phyloP scores from a whole-genome alignment of 768 basidiomycete genomes.

The Trametes maxima region DNA sequence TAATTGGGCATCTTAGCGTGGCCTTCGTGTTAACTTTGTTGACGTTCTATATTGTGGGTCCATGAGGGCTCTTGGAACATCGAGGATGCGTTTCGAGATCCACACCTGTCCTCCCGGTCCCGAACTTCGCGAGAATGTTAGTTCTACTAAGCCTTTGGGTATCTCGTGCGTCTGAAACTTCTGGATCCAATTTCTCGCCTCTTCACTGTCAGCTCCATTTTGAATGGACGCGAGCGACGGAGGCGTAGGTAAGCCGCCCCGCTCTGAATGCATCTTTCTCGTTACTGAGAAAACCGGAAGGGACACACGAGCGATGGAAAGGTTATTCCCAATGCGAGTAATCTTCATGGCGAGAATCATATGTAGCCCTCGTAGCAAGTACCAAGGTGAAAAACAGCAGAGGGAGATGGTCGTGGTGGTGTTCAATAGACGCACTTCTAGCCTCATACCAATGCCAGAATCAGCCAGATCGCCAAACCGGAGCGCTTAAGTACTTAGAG shows the following conservation, averaged over 20 bases:
- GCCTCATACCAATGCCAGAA: too few relatives aligned
- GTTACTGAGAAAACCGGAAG: not conserved
- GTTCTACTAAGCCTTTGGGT: constrained; percentile 55
- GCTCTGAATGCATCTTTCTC: not conserved
- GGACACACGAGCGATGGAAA: too few relatives aligned
- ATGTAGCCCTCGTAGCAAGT: too few relatives aligned
- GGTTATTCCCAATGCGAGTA: not conserved
- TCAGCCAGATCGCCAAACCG: too few relatives aligned
- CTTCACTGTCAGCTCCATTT: constrained; percentile 24
- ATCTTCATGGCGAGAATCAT: not conserved
- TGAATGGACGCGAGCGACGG: constrained; percentile 42
- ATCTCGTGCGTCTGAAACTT: constrained; percentile 49
- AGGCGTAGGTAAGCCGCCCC: constrained; percentile 37
- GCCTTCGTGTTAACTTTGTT: constrained; percentile 91
- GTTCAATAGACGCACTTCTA: too few relatives aligned
- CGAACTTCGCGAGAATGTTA: constrained; percentile 77
- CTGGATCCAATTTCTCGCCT: constrained; percentile 58
- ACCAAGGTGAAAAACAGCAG: too few relatives aligned
- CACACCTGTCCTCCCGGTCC: constrained; percentile 84
- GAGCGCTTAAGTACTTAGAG: too few relatives aligned
- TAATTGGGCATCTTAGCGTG: constrained; percentile 59
- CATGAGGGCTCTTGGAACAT: not conserved
- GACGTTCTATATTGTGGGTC: constrained; percentile 59
- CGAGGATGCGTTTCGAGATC: not conserved
- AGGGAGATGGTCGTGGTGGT: too few relatives aligned